Percentiles rank a stretch among this genome's conserved stretches.
Evolutionary conservation across 768 basidiomycete species (phyloP).

Genomic region (Lanmaoa pseudosensibilis): DNA sequence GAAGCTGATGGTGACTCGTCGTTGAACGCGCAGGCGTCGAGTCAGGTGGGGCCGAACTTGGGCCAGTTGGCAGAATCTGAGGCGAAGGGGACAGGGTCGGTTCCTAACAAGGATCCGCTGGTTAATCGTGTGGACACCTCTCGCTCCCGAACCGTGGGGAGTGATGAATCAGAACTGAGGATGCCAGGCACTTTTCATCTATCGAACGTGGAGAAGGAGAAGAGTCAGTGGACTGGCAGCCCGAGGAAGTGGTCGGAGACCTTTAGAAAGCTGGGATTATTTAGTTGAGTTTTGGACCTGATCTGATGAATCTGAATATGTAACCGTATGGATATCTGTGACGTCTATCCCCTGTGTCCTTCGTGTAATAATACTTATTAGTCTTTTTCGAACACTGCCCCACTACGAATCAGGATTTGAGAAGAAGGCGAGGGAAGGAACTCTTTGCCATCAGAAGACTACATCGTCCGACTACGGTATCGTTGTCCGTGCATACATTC

Average conservation of each 20-base stretch:
- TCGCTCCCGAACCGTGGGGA: constrained; percentile 6
- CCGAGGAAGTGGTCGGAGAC: constrained; percentile 22
- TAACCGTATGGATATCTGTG: neutral
- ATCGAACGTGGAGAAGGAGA: constrained; percentile 9
- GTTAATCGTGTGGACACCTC: constrained; percentile 3
- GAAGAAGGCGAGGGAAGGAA: neutral
- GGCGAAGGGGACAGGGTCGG: neutral
- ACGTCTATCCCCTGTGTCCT: neutral
- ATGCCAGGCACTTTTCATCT: constrained; percentile 58
- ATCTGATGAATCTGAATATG: neutral
- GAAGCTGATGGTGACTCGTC: neutral
- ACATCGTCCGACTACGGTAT: neutral
- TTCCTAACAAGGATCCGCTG: neutral
- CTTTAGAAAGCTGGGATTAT: constrained; percentile 28
- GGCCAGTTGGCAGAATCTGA: constrained; percentile 6
- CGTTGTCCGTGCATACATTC: neutral
- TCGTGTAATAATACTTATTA: neutral
- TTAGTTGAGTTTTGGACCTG: constrained; percentile 7
- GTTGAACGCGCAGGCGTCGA: constrained; percentile 1
- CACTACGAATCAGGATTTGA: neutral
- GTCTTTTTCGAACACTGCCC: neutral
- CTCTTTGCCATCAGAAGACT: neutral
- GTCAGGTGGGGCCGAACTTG: neutral
- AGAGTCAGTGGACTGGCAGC: neutral
- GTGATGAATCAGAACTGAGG: constrained; percentile 35